Percentiles rank a stretch among this genome's conserved stretches.
Conservation (phyloP, 2,329 filamentous ascomycete species). For the Sordariomycetes sp. region DNA sequence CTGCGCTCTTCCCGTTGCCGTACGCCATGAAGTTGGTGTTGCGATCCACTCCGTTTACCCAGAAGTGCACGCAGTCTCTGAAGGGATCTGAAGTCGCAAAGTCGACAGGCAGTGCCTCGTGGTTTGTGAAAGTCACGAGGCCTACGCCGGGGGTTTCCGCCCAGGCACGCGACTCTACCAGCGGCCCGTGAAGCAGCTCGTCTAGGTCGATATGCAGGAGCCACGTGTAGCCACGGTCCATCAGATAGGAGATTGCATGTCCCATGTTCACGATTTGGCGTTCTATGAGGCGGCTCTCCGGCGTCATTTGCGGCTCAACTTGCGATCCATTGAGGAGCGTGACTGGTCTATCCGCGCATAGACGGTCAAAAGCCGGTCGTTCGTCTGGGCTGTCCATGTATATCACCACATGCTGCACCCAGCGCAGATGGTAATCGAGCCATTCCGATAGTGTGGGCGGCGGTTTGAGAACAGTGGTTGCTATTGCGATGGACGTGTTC, state of each 20-base stretch:
- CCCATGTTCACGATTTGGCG: not conserved
- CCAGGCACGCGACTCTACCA: not conserved
- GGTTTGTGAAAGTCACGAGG: slow-evolving; percentile 1
- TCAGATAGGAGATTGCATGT: not conserved
- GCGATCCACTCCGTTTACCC: slow-evolving; percentile 1
- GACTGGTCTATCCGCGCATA: not conserved
- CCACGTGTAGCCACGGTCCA: slow-evolving; percentile 1
- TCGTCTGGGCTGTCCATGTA: slow-evolving; percentile 1
- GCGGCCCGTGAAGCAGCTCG: not conserved
- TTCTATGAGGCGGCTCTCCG: not conserved
- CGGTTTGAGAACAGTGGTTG: not conserved
- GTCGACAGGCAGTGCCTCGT: not conserved
- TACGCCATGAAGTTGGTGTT: slow-evolving; percentile 1
- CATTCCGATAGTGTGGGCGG: not conserved
- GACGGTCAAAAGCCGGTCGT: not conserved
- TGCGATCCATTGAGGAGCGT: not conserved
- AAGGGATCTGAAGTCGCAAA: slow-evolving; percentile 1
- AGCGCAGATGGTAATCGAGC: slow-evolving; percentile 1
- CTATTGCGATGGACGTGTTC: not conserved
- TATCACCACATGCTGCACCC: slow-evolving; percentile 1
- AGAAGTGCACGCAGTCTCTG: slow-evolving; percentile 1
- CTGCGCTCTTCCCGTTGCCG: slow-evolving; percentile 1
- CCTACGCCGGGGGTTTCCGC: not conserved
- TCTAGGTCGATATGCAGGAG: slow-evolving; percentile 1
- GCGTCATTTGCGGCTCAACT: not conserved